Conservation (phyloP, 345 rosid species). For the Excoecaria agallocha region DNA sequence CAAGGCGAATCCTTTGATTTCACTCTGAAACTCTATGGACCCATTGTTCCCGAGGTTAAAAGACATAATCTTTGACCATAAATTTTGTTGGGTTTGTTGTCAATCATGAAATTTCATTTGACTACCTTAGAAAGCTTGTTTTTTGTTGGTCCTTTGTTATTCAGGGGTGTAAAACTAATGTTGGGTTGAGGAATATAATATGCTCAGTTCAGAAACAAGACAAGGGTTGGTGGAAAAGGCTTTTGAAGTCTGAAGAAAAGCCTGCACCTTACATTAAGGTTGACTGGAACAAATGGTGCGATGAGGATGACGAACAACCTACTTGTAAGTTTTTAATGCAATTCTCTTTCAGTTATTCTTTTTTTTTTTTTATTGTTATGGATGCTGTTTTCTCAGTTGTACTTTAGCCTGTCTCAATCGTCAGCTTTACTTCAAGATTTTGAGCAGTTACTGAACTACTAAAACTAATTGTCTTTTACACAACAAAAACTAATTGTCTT, state of each 20-base stretch:
- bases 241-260: constrained; percentile 74
- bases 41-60: constrained; percentile 59
- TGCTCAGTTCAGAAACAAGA: constrained; percentile 79
- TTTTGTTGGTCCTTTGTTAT: constrained; percentile 12
- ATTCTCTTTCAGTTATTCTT: background rate
- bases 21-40: constrained; percentile 62
- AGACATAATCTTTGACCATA: background rate
- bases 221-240: constrained; percentile 91
- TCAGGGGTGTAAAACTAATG: constrained; percentile 76
- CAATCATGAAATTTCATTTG: background rate
- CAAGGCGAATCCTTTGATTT: constrained; percentile 68
- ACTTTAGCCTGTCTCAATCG: background rate
- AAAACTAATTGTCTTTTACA: background rate
- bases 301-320: constrained; percentile 77
- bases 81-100: background rate
- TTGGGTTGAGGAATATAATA: constrained; percentile 82
- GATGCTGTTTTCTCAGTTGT: background rate
- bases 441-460: background rate
- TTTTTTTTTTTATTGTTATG: too few species aligned
- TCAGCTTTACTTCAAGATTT: background rate
- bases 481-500: too few species aligned
- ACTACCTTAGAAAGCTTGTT: background rate
- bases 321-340: constrained; percentile 48
- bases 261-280: constrained; percentile 99
- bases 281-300: constrained; percentile 98